A percentile compares a stretch with the other conserved stretches of the same genome.
Conservation (phyloP, 257 asterid genomes). For the Primulina huaijiensis region DNA sequence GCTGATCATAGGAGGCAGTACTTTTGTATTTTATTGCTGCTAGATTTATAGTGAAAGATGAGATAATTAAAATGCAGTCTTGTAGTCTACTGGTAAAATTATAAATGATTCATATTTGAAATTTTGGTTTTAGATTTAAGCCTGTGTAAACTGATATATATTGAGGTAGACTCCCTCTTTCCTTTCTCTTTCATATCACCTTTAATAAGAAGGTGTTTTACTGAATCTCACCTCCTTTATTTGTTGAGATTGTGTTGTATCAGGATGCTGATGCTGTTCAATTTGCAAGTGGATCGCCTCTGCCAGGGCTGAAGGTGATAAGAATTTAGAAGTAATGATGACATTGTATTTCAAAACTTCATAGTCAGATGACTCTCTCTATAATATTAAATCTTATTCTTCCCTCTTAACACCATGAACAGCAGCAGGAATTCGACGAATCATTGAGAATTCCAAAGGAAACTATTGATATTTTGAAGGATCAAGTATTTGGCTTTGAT, state of each 20-base stretch:
- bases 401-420: slow-evolving; percentile 31
- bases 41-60: neutral
- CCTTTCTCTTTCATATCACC: slow-evolving; percentile 9
- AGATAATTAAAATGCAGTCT: slow-evolving; percentile 12
- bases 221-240: slow-evolving; percentile 17
- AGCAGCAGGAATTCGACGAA: slow-evolving; percentile 71
- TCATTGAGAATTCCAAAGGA: slow-evolving; percentile 77
- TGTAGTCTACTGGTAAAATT: slow-evolving; percentile 16
- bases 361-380: slow-evolving; percentile 14
- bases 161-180: slow-evolving; percentile 9
- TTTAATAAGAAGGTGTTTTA: slow-evolving; percentile 3
- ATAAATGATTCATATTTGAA: neutral
- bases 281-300: slow-evolving; percentile 89
- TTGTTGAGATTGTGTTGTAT: slow-evolving; percentile 22
- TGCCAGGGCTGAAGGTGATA: slow-evolving; percentile 97
- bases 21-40: slow-evolving; percentile 3
- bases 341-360: slow-evolving; percentile 10
- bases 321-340: slow-evolving; percentile 28
- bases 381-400: slow-evolving; percentile 21
- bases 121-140: slow-evolving; percentile 3
- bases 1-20: slow-evolving; percentile 1
- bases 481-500: slow-evolving; percentile 94
- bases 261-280: slow-evolving; percentile 51
- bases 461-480: slow-evolving; percentile 75
- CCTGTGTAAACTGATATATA: slow-evolving; percentile 13